phyloP scores from a whole-genome alignment of 164 flowering plant species.

The Piper longum region DNA sequence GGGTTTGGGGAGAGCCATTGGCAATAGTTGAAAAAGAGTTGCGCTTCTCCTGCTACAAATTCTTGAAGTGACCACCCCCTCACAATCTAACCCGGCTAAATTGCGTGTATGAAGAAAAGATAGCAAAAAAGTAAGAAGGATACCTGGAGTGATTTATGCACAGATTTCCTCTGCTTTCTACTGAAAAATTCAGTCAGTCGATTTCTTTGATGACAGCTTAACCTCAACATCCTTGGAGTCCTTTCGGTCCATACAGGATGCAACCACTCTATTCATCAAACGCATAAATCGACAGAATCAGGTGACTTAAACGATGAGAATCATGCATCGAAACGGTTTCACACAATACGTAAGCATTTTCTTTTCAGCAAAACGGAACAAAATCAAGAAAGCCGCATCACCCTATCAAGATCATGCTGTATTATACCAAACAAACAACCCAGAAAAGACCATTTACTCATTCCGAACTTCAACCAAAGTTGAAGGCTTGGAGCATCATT shows the following conservation, averaged over 20 bases:
- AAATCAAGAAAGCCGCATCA: too few species aligned
- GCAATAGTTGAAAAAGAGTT: neutral
- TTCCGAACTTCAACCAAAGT: neutral
- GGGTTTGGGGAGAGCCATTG: neutral
- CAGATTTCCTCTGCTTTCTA: neutral
- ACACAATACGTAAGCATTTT: too few species aligned
- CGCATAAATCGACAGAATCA: neutral
- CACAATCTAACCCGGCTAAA: too few species aligned
- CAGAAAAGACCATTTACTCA: too few species aligned
- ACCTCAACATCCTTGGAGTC: neutral
- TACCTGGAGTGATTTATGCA: neutral
- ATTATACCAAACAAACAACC: too few species aligned
- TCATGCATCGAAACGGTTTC: too few species aligned
- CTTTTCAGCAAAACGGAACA: too few species aligned
- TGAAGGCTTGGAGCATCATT: neutral
- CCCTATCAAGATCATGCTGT: too few species aligned
- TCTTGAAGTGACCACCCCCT: neutral
- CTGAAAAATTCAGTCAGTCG: constrained; percentile 1
- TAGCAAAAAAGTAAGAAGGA: neutral
- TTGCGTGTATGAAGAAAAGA: neutral
- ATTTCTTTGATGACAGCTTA: neutral
- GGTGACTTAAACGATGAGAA: neutral
- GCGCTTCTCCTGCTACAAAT: neutral
- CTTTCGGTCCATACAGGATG: neutral
- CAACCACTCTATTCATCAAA: neutral